Conservation (phyloP, 164 flowering plant genomes). For the Taxillus chinensis region DNA sequence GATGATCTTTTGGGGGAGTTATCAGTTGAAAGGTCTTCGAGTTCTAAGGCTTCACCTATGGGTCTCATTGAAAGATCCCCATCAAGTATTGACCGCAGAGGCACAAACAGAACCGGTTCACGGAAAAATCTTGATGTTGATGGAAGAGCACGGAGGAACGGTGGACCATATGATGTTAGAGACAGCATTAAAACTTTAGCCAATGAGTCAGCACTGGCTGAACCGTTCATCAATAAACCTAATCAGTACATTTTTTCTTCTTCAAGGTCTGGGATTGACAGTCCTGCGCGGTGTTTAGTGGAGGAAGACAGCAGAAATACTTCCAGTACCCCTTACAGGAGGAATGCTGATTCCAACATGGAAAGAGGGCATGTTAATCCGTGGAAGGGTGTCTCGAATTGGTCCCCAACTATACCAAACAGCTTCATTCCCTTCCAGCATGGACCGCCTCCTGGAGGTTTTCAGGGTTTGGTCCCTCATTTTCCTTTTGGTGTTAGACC, state of each 20-base stretch:
- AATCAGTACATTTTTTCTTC: not conserved
- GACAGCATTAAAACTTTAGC: not conserved
- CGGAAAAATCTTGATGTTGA: not conserved
- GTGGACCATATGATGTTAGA: not conserved
- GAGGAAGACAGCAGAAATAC: not conserved
- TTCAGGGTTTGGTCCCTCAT: not conserved
- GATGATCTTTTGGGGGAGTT: not conserved
- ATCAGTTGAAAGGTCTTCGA: not conserved
- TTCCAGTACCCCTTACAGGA: not conserved
- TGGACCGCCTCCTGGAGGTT: constrained; percentile 1
- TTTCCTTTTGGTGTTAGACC: constrained; percentile 3
- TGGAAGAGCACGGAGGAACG: not conserved
- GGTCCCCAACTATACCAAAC: not conserved
- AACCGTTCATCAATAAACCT: not conserved
- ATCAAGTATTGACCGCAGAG: not conserved
- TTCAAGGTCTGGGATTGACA: constrained; percentile 1
- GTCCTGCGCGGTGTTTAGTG: not conserved
- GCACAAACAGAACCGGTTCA: not conserved
- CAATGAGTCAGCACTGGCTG: not conserved
- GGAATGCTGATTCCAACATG: not conserved
- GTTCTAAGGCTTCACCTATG: constrained; percentile 1
- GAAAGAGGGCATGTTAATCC: not conserved
- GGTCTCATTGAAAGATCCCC: not conserved
- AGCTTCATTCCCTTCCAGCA: constrained; percentile 1
- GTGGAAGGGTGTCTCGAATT: not conserved